These are phyloP conservation scores for Raddia guianensis DNA, from an alignment of 176 grass and related monocot genomes.

Conservation along the genomic window DNA sequence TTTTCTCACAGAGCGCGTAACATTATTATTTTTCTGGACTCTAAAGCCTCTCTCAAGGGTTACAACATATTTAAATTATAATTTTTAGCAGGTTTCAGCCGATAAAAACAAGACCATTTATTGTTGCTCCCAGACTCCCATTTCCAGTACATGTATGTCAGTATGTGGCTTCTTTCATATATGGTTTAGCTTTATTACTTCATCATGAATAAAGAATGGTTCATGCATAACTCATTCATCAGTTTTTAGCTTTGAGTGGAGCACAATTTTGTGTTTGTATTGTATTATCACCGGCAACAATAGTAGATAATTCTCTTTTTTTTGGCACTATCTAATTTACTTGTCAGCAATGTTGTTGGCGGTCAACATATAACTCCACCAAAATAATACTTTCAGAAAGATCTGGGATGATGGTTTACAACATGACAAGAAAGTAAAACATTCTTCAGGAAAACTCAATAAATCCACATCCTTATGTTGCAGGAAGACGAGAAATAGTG, in stretches of 20 bases:
- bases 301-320: not conserved
- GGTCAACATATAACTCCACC: not conserved
- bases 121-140: not conserved
- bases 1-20: no score
- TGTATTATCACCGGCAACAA: not conserved
- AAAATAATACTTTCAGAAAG: not conserved
- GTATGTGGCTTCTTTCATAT: not conserved
- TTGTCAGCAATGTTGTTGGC: not conserved
- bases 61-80: no score
- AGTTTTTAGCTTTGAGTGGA: not conserved
- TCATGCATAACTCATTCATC: not conserved
- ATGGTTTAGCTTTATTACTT: not conserved
- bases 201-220: not conserved
- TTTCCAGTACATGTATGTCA: not conserved
- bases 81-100: no score
- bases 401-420: not conserved
- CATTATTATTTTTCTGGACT: no score
- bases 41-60: no score
- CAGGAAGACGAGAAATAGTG: not conserved
- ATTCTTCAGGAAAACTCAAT: not conserved
- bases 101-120: no score
- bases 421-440: not conserved
- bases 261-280: not conserved
- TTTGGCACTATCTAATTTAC: not conserved
- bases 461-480: no score